These are phyloP conservation scores for Hibiscus tridactylites DNA, from an alignment of 345 rosid genomes.

Conservation along the genomic window DNA sequence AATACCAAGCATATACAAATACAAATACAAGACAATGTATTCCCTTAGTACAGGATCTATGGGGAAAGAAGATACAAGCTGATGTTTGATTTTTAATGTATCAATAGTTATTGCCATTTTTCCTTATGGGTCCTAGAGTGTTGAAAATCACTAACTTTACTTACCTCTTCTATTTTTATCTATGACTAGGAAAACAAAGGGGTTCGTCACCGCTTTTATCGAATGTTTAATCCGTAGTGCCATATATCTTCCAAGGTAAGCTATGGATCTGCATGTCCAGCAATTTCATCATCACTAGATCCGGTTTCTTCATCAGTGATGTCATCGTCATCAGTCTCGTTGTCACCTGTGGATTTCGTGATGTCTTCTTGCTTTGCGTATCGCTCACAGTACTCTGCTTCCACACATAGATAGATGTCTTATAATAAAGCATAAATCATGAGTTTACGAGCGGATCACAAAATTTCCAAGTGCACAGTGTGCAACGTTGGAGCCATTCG, in stretches of 20 bases:
- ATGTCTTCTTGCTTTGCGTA: constrained; percentile 49
- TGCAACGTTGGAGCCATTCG: background rate
- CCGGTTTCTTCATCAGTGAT: constrained; percentile 32
- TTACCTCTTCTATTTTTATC: background rate
- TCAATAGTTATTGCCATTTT: constrained; percentile 1
- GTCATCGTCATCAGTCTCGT: constrained; percentile 38
- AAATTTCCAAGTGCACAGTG: background rate
- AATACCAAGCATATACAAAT: background rate
- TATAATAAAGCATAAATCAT: background rate
- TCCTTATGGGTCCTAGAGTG: background rate
- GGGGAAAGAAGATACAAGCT: background rate
- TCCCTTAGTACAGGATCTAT: background rate
- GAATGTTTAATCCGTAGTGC: background rate
- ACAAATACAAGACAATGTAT: background rate
- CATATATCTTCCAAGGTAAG: background rate
- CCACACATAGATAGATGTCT: background rate
- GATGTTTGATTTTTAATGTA: background rate
- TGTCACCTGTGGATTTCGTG: constrained; percentile 25
- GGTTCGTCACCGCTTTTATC: constrained; percentile 6
- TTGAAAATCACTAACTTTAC: constrained; percentile 6
- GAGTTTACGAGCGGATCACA: background rate
- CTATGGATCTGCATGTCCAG: constrained; percentile 54
- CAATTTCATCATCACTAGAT: constrained; percentile 52
- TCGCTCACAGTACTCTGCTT: constrained; percentile 48
- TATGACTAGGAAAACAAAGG: constrained; percentile 4